Percentiles rank a stretch among this genome's conserved stretches.
Evolutionary conservation across 2,329 filamentous ascomycete genomes (phyloP).

Genomic region (Colletotrichum endophyticum): DNA sequence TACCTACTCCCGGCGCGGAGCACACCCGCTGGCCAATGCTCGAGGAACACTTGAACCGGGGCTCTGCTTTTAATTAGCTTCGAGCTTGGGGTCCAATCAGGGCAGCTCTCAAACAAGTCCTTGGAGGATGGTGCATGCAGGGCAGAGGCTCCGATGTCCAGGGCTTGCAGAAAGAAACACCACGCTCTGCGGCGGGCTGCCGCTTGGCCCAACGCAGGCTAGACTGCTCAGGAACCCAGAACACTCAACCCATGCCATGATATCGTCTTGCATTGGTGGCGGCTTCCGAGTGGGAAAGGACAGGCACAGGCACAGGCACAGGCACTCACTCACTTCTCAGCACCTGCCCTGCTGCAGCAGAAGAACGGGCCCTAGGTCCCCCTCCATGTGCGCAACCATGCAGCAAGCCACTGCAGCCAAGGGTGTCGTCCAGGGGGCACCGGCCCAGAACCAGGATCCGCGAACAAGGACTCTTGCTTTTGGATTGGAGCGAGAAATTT

Average conservation of each 20-base stretch:
- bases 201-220: not conserved
- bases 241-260: not conserved
- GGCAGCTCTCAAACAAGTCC: not conserved
- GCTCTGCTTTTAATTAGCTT: not conserved
- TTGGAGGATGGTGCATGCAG: not conserved
- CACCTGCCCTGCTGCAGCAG: not conserved
- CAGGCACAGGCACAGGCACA: too few species aligned
- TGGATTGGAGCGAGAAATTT: slow-evolving; percentile 2
- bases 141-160: not conserved
- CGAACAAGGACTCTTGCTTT: not conserved
- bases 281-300: too few species aligned
- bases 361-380: not conserved
- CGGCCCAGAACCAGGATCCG: not conserved
- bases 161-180: not conserved
- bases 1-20: not conserved
- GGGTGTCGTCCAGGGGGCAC: not conserved
- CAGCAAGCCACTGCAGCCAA: slow-evolving; percentile 14
- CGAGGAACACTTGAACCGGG: not conserved
- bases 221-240: not conserved
- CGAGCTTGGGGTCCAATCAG: not conserved
- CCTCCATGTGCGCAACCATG: slow-evolving; percentile 1
- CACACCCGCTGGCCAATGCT: not conserved
- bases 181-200: not conserved
- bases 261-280: not conserved
- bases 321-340: not conserved